Percentiles rank a stretch among this genome's conserved stretches.
phyloP scores from a whole-genome alignment of 2,329 filamentous ascomycete species.

The Lasiodiplodia theobromae region DNA sequence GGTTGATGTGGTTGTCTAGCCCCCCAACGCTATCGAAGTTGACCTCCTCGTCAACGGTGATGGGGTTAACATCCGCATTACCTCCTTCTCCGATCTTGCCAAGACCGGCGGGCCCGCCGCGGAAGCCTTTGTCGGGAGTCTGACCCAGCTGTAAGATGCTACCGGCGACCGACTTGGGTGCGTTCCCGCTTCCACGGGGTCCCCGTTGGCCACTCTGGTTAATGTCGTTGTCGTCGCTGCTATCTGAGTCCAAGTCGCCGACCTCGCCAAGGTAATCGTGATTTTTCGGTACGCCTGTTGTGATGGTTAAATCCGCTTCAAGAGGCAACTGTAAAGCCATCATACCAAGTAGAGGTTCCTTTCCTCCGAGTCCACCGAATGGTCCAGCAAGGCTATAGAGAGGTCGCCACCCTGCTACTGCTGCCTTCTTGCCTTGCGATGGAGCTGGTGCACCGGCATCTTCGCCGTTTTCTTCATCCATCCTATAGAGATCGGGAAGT shows the following conservation, averaged over 20 bases:
- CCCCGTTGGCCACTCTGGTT: slow-evolving; percentile 17
- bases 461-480: slow-evolving; percentile 75
- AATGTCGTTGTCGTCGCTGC: slow-evolving; percentile 82
- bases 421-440: slow-evolving; percentile 69
- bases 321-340: not conserved
- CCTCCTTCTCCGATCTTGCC: slow-evolving; percentile 95
- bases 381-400: slow-evolving; percentile 91
- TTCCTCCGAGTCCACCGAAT: slow-evolving; percentile 84
- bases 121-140: slow-evolving; percentile 61
- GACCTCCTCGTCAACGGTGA: slow-evolving; percentile 90
- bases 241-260: slow-evolving; percentile 72
- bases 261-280: slow-evolving; percentile 57
- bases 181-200: slow-evolving; percentile 35
- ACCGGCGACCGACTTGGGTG: not conserved
- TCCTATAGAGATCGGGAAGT: slow-evolving; percentile 68
- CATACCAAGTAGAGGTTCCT: slow-evolving; percentile 74
- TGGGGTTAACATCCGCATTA: slow-evolving; percentile 89
- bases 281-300: not conserved
- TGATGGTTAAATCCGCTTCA: not conserved
- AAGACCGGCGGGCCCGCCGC: slow-evolving; percentile 78
- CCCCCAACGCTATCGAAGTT: slow-evolving; percentile 96
- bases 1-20: slow-evolving; percentile 90
- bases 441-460: slow-evolving; percentile 72
- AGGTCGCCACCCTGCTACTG: slow-evolving; percentile 70
- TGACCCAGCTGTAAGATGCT: slow-evolving; percentile 57